Base-by-base conservation (phyloP, 768 basidiomycete genomes). In the Phaeotremella skinneri region DNA sequence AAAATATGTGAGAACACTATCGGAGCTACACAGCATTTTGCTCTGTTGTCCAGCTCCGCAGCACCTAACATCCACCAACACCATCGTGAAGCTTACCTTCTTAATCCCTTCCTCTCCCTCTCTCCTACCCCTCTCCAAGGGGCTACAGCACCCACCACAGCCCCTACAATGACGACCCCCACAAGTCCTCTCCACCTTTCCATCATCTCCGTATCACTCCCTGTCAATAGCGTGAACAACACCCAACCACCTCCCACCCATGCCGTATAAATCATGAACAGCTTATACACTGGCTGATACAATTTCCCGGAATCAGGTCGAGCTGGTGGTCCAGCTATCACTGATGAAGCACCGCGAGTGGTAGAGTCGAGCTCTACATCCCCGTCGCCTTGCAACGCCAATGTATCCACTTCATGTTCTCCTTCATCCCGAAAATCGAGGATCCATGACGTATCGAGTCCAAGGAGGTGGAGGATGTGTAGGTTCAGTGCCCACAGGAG, bases 401-500 rank as follows among this genome's bases (percentile, higher is more conserved):
- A 42, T 9, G 4, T 7, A n/a, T 64, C 57, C 23, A 50, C 31
- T 29, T 54, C 59, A 5, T 31, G 13, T 17, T 45, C 48, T 20
- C 41, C 59, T 37, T 55, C 59, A 52, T 68, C 69, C 27, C 65
- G 55, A 11, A 76, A 79, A 70, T 89, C 89, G 73, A 99, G 81
- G 3, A 85, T 85, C 62, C 81, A 76, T 14, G 83, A 80, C 0
- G 84, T 85, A 75, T 99, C 91, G 39, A 98, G 78, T 21, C 88
- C 86, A 16, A 87, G 79, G 11, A 81, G 64, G 63, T 86, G 81
- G 47, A 98, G 84, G 49, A 88, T 84, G 76, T 98, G 93, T 5
- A 98, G 78, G 77, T 98, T 99, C 31, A 87, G 85, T 0, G 91
- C 91, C 92, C 94, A 99, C 62, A 87, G 87, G 3, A 94, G 79